Conservation (phyloP, 768 basidiomycete genomes). For the Lyophyllum shimeji region DNA sequence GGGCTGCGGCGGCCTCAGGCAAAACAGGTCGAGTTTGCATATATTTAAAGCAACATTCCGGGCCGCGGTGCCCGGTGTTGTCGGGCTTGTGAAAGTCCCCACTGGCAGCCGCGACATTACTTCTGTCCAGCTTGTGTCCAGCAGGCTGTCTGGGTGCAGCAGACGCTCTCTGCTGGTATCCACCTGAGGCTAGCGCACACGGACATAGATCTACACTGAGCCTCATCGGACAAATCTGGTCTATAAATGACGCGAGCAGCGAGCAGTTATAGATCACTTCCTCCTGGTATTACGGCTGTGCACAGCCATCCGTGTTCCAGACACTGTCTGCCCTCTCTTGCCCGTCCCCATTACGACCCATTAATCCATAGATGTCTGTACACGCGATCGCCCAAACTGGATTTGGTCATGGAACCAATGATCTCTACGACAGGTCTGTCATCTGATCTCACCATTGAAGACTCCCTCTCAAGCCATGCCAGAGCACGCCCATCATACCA, state of each 20-base stretch:
- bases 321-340: neutral
- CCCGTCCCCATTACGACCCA: neutral
- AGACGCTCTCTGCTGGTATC: neutral
- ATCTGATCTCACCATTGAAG: neutral
- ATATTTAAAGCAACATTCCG: no score
- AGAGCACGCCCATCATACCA: constrained; percentile 88
- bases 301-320: neutral
- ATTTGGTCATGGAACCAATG: constrained; percentile 81
- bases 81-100: no score
- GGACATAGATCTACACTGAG: neutral
- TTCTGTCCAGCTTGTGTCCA: no score
- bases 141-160: neutral
- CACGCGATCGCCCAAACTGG: constrained; percentile 71
- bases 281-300: neutral
- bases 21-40: no score
- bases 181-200: neutral
- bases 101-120: no score
- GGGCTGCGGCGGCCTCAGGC: neutral
- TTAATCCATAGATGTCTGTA: constrained; percentile 35
- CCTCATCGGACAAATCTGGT: neutral
- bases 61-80: no score
- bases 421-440: constrained; percentile 68
- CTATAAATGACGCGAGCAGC: neutral
- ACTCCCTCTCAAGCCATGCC: constrained; percentile 2
- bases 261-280: neutral